phyloP scores from a whole-genome alignment of 192 early-diverging fungal species.

The Entophlyctis luteolus region DNA sequence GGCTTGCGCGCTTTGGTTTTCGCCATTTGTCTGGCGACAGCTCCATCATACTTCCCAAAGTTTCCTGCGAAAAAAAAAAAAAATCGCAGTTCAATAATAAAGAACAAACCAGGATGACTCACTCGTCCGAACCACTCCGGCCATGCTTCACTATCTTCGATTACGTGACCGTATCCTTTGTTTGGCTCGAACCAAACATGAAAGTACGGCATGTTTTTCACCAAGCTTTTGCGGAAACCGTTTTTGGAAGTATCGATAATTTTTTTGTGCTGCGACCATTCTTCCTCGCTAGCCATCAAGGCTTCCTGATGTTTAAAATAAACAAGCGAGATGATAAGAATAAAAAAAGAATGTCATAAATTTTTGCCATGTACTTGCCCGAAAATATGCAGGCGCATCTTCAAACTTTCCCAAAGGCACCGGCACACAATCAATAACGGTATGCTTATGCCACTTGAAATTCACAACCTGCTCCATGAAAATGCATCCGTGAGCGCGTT shows the following conservation, averaged over 20 bases:
- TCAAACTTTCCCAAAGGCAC: conserved; percentile 70
- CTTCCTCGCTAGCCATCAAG: conserved; percentile 69
- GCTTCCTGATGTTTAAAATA: conserved; percentile 56
- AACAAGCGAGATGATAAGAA: too few relatives aligned
- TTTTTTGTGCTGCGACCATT: conserved; percentile 85
- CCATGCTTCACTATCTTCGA: conserved; percentile 81
- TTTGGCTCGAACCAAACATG: conserved; percentile 94
- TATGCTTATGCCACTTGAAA: conserved; percentile 71
- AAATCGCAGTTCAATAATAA: conserved; percentile 3
- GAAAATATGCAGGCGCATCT: conserved; percentile 82
- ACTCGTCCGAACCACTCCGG: conserved; percentile 80
- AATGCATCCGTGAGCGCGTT: conserved; percentile 60
- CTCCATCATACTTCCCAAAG: conserved; percentile 78
- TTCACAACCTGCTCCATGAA: conserved; percentile 91
- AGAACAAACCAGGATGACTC: conserved; percentile 13
- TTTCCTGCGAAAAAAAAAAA: conserved; percentile 48
- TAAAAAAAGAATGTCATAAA: background rate
- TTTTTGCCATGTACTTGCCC: conserved; percentile 34
- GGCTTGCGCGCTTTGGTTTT: conserved; percentile 54
- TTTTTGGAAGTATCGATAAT: conserved; percentile 65
- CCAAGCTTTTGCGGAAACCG: conserved; percentile 47
- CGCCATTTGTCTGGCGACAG: conserved; percentile 72
- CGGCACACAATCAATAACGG: conserved; percentile 88
- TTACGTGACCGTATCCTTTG: conserved; percentile 90
- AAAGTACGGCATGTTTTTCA: conserved; percentile 84